phyloP scores from a whole-genome alignment of 129 eudicot species.

The Erigeron canadensis region DNA sequence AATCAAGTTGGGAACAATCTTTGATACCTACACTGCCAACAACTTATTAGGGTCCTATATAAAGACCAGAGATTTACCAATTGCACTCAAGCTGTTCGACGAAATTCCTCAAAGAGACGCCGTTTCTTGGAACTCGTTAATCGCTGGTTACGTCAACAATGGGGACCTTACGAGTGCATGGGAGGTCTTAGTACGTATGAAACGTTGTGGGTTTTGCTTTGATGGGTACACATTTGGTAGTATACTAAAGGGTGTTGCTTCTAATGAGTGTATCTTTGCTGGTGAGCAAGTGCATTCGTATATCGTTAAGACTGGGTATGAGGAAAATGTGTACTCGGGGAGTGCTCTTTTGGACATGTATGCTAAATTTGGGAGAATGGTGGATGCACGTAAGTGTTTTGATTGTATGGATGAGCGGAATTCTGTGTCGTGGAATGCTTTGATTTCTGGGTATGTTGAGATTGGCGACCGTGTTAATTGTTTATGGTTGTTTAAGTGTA shows the following conservation, averaged over 20 bases:
- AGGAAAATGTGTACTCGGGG: slow-evolving; percentile 55
- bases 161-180: slow-evolving; percentile 49
- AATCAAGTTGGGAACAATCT: slow-evolving; percentile 49
- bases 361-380: slow-evolving; percentile 65
- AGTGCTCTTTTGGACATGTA: slow-evolving; percentile 95
- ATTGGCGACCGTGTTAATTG: slow-evolving; percentile 35
- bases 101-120: slow-evolving; percentile 72
- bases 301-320: slow-evolving; percentile 54
- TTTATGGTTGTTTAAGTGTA: slow-evolving; percentile 41
- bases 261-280: slow-evolving; percentile 30
- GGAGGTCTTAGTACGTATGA: slow-evolving; percentile 64
- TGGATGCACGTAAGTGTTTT: slow-evolving; percentile 67
- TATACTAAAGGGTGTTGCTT: slow-evolving; percentile 73
- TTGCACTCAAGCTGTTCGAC: slow-evolving; percentile 70
- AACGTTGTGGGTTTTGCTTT: slow-evolving; percentile 39
- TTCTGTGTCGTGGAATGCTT: slow-evolving; percentile 79
- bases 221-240: slow-evolving; percentile 82
- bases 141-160: slow-evolving; percentile 62
- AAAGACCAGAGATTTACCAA: slow-evolving; percentile 45
- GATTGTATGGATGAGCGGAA: slow-evolving; percentile 49
- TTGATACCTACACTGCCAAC: slow-evolving; percentile 59
- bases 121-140: slow-evolving; percentile 78
- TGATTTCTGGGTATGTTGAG: slow-evolving; percentile 71
- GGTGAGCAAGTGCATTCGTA: slow-evolving; percentile 69
- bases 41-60: slow-evolving; percentile 47